Conservation (phyloP, 2,329 filamentous ascomycete genomes). For the Fusarium pseudonygamai region DNA sequence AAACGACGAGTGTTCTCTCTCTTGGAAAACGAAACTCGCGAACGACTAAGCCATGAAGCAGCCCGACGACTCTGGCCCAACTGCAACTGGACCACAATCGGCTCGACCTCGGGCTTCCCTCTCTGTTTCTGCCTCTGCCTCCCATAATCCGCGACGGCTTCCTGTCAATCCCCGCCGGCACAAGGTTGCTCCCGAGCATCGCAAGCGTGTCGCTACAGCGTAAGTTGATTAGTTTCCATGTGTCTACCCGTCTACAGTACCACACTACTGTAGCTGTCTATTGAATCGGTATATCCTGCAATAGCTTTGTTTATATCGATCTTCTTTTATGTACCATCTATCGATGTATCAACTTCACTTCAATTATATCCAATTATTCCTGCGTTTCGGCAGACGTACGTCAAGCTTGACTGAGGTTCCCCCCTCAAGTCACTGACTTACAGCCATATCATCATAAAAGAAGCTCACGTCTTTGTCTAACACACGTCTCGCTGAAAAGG, state of each 20-base stretch:
- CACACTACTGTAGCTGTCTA: not conserved
- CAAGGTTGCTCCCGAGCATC: conserved; percentile 57
- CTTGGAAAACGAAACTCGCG: conserved; percentile 19
- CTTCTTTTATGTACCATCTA: not conserved
- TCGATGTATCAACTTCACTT: not conserved
- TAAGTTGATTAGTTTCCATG: conserved; percentile 47
- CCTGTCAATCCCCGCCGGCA: conserved; percentile 61
- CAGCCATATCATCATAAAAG: not conserved
- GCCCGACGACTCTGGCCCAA: conserved; percentile 18
- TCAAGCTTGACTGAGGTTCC: not conserved
- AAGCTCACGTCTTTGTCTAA: conserved; percentile 19
- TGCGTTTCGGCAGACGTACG: not conserved
- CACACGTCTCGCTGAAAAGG: conserved; percentile 42
- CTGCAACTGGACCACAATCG: conserved; percentile 5
- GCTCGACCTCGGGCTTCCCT: conserved; percentile 29
- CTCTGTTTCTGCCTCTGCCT: conserved; percentile 1
- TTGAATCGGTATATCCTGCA: conserved; percentile 1
- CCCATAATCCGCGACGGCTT: conserved; percentile 50
- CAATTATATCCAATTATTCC: not conserved
- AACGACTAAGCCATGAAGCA: conserved; percentile 32
- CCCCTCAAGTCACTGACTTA: not conserved
- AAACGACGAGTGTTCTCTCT: conserved; percentile 24
- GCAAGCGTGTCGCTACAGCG: conserved; percentile 61
- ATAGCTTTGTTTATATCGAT: not conserved
- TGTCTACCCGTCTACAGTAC: not conserved